Base-by-base conservation (phyloP, 805 yeast species). In the Wickerhamomyces mucosus region DNA sequence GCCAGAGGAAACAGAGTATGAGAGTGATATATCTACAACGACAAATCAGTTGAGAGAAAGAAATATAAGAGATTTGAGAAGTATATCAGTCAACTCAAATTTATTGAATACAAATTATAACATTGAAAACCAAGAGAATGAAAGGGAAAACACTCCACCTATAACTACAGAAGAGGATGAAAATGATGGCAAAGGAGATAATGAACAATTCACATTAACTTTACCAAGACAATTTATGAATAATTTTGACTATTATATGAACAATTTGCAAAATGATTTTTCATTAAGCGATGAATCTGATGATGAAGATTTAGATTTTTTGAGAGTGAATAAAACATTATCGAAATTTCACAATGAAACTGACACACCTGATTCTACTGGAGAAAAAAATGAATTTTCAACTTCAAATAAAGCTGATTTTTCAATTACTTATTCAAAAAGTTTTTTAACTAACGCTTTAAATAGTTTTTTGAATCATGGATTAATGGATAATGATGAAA, bases 1-100 rank as follows among this genome's bases (percentile, higher is more conserved):
- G 55, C 83, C 80, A 0, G 82, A 71, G 39, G 74, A 67, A 33
- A 13, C 26, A 5, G 64, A 47, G 19, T 50, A 46, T 29, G 52
- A 46, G 9, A 44, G 48, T 33, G 54, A 50, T 28, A 30, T 40
- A 6, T 41, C 45, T 8, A 38, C 48, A 3, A 40, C 45, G 3
- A 43, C 46, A 4, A 39, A 40, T 18, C 35, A 37, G 9, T 24
- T 46, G 18, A 41, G 44, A 31, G 18, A 27, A n/a, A 21, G 37
- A 20, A 16, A 32, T 2, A 29, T 32, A 28, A 37, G 47, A 18
- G 40, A 42, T 26, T 33, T 46, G 22, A 39, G 50, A 32, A 37
- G 37, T n/a, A 23, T 48, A 4, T 43, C 51, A 4, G 30, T 45
- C 15, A 41, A 42, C 18, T 37, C 48, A 1, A 44, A 40, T 34